Conservation (phyloP, 2,329 filamentous ascomycete species). For the Taxawa tesnikishii region DNA sequence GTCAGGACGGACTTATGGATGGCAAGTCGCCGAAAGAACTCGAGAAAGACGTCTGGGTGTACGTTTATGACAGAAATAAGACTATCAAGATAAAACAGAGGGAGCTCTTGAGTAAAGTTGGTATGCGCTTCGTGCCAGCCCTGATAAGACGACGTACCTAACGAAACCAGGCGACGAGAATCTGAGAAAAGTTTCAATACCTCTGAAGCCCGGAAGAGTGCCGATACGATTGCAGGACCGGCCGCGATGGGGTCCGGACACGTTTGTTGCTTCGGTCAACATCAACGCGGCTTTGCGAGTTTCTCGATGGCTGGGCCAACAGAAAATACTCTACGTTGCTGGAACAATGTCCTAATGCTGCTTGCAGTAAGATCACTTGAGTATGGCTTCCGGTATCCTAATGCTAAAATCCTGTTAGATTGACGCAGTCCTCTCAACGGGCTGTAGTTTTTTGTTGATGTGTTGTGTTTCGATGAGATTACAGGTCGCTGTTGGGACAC, state of each 20-base stretch:
- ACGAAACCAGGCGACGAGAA: background rate
- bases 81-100: background rate
- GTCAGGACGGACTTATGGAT: constrained; percentile 1
- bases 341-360: too few species aligned
- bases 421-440: too few species aligned
- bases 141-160: background rate
- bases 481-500: too few species aligned
- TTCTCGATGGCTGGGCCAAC: constrained; percentile 3
- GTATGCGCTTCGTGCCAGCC: background rate
- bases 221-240: constrained; percentile 2
- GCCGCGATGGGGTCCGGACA: background rate
- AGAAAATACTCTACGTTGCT: constrained; percentile 4
- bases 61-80: background rate
- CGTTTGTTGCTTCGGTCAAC: constrained; percentile 5
- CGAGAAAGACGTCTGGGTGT: constrained; percentile 1
- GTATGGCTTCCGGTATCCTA: too few species aligned
- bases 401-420: too few species aligned
- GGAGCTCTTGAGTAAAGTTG: background rate
- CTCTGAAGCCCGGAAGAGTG: constrained; percentile 2
- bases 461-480: too few species aligned
- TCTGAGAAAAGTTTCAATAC: constrained; percentile 2
- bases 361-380: too few species aligned
- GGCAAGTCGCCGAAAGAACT: background rate
- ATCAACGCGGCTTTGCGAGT: constrained; percentile 3
- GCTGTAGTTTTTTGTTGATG: too few species aligned